Evolutionary conservation across 768 basidiomycete genomes (phyloP), one percentile per base, ranked within the genome.

Genomic region (Amanita exitialis): DNA sequence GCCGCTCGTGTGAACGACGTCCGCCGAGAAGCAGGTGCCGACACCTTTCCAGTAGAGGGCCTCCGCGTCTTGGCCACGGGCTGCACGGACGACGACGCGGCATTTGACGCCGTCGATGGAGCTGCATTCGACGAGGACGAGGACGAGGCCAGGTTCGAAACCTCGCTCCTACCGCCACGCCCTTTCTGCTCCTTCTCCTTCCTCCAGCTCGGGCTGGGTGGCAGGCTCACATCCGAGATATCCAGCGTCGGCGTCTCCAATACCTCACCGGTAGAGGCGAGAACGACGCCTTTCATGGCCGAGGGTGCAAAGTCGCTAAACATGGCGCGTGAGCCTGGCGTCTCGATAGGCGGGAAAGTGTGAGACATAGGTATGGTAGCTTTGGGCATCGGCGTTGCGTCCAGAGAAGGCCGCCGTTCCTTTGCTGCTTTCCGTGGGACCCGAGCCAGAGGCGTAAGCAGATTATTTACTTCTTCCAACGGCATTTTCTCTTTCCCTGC

Each of bases 221-320:
- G 76, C 0, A 72, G 72, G 41, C 66, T 69, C 5, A 67, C 66
- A 16, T 70, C 30, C 16, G 50, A 43, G 30, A 53, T 21, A 18
- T 47, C 44, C 15, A 20, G 21, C 15, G 30, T 32, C 15, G 89
- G 89, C 10, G 89, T 92, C 3, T 78, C 72, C 6, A 91, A 69
- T 1, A 74, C 69, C 60, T 90, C 81, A 6, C 90, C 89, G 0
- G 90, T 90, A 6, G 82, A 70, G 0, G 90, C 90, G 34, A 90
- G 71, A 27, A 92, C 73, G 35, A 92, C 85, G 2, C 90, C 82
- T 61, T 83, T 83, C 82, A 84, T 84, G 1, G 82, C 82, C 3
- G 77, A 79, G 2, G 70, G 71, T 28, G 69, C 61, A 20, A 56
- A 62, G 9, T 71, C 70, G 25, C 61, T 54, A 47, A 61, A 61